phyloP scores from a whole-genome alignment of 768 basidiomycete genomes.

The Naganishia vaughanmartiniae region DNA sequence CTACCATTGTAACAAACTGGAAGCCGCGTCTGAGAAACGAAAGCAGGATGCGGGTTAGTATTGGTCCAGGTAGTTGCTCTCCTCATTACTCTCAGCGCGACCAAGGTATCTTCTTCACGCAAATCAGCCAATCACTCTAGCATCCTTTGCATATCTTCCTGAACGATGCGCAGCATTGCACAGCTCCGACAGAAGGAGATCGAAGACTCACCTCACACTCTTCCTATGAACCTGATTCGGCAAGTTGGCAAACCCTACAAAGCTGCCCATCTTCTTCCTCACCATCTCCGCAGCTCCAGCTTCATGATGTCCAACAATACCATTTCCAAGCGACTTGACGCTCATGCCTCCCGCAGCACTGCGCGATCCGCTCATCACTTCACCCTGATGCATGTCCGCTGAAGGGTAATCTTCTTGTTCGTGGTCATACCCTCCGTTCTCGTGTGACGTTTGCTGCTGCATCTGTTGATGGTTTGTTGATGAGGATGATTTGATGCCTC shows the following conservation, averaged over 20 bases:
- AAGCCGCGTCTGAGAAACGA: conserved; percentile 58
- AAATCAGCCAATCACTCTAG: background rate
- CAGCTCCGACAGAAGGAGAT: background rate
- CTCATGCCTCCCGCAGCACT: conserved; percentile 8
- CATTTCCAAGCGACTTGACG: conserved; percentile 11
- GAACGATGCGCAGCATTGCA: background rate
- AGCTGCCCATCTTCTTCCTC: conserved; percentile 50
- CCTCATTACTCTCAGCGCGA: background rate
- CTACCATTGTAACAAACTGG: conserved; percentile 98
- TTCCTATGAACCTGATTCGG: conserved; percentile 99
- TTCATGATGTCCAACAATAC: background rate
- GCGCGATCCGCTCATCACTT: background rate
- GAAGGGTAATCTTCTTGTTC: conserved; percentile 5
- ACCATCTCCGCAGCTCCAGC: conserved; percentile 28
- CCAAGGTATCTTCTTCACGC: background rate
- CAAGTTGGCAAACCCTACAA: conserved; percentile 73
- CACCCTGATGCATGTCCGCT: background rate
- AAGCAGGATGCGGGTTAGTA: background rate
- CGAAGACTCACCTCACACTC: conserved; percentile 79
- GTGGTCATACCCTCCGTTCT: conserved; percentile 5
- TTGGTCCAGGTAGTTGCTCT: background rate
- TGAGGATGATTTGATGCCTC: background rate
- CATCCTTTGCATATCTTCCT: background rate
- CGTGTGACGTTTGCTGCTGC: background rate
- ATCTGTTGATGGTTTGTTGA: conserved; percentile 11